Evolutionary conservation across 2,329 filamentous ascomycete species (phyloP).

Genomic region (Apiospora kogelbergensis): DNA sequence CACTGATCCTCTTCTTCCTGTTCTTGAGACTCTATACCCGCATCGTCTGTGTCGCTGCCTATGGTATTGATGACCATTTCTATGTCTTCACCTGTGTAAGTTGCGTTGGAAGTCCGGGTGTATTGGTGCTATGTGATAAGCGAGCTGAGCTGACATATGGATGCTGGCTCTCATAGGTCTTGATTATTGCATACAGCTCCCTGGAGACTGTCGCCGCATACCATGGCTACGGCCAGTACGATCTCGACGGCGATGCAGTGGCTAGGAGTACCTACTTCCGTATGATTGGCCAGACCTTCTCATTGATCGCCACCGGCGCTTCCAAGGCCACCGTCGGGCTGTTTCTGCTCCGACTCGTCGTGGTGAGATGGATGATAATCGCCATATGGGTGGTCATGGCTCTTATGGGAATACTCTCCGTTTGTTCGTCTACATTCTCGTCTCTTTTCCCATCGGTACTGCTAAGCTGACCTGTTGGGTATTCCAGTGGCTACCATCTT

Average conservation of each 20-base stretch:
- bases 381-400: conserved; percentile 33
- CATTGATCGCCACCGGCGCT: conserved; percentile 37
- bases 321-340: conserved; percentile 39
- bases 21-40: conserved; percentile 25
- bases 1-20: conserved; percentile 24
- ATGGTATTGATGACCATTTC: conserved; percentile 36
- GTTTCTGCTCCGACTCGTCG: conserved; percentile 39
- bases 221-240: conserved; percentile 35
- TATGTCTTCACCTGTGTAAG: conserved; percentile 31
- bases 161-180: conserved; percentile 14
- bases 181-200: conserved; percentile 33
- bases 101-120: neutral
- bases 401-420: conserved; percentile 11
- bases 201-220: conserved; percentile 30
- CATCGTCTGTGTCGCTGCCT: conserved; percentile 26
- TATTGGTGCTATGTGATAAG: too few species aligned
- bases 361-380: conserved; percentile 33
- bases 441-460: too few species aligned
- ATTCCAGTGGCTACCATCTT: conserved; percentile 13
- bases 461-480: neutral
- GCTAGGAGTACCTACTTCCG: conserved; percentile 31
- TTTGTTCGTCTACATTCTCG: neutral
- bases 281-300: conserved; percentile 35
- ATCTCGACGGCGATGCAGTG: conserved; percentile 24
- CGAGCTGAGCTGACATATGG: neutral